Evolutionary conservation across 306 rosid species (phyloP).

Genomic region (Betula pendula): DNA sequence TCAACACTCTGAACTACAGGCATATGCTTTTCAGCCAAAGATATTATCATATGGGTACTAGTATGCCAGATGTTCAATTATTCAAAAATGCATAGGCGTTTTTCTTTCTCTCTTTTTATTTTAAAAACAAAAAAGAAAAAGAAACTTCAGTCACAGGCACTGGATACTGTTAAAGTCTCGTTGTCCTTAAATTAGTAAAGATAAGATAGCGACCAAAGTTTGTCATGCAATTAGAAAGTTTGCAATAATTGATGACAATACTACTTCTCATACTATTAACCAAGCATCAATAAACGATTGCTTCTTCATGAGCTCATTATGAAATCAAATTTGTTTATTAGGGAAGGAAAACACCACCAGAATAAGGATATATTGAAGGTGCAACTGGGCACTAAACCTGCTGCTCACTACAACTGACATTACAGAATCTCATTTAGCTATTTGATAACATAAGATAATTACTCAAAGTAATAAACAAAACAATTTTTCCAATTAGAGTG

Average conservation of each 20-base stretch:
- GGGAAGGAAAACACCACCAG: not conserved
- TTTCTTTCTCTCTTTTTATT: not conserved
- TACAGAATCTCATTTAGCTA: not conserved
- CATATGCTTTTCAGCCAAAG: constrained; percentile 18
- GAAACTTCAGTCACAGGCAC: not conserved
- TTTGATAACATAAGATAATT: not conserved
- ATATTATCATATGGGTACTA: not conserved
- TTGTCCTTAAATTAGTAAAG: constrained; percentile 16
- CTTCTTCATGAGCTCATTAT: not conserved
- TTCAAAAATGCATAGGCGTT: not conserved
- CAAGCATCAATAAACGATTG: not conserved
- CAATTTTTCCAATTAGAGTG: not conserved
- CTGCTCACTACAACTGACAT: not conserved
- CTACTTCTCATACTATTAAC: not conserved
- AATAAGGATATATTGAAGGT: not conserved
- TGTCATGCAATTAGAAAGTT: constrained; percentile 6
- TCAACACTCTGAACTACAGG: constrained; percentile 11
- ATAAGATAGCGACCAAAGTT: not conserved
- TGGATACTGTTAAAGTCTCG: not conserved
- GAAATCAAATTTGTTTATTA: not conserved
- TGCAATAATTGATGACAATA: not conserved
- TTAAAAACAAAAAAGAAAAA: too few relatives aligned
- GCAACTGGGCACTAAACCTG: not conserved
- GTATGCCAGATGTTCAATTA: not conserved
- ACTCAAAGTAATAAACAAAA: not conserved